Base-by-base conservation (phyloP, 1,139 yeast genomes). In the Sugiyamaella neomexicana region DNA sequence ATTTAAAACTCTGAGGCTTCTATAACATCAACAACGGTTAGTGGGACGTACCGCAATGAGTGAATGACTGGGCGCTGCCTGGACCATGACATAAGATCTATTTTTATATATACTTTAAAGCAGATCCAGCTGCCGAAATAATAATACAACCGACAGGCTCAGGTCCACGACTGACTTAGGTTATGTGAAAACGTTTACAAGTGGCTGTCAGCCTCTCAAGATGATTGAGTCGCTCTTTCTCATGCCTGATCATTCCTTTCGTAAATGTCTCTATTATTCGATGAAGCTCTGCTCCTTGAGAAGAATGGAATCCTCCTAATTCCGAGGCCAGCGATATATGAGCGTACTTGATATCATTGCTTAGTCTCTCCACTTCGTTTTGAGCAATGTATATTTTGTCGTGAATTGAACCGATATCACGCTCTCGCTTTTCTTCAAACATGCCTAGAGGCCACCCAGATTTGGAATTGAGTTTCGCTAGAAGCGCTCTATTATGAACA, bases 241-340 rank as follows among this genome's bases (percentile, higher is more conserved):
- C 66, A 43, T 64, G 56, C 47, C 62, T 63, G 23, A 74, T 60
- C 57, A 65, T 64, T 34, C 58, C 60, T 17, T 47, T 53, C 0
- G 71, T 62, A 55, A 65, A 68, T 36, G 62, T 62, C 47, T 61
- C 60, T 25, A 77, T 62, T 7, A 70, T 57, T 13, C 65, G 58
- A 23, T 60, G 52, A 29, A 72, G 50, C 54, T 70, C 74, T 5
- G 62, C 56, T 54, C 66, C 70, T 48, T 72, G 75, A 17, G 62
- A 59, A 9, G 60, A 60, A 54, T 70, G 69, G 53, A 72, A 72
- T 2, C 72, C 65, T 6, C 75, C 75, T 5, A 74, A 65, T 57
- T 74, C 77, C 5, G 68, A 63, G 0, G 77, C 77, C 6, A 73
- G 60, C 1, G 68, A 59, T 16, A 65, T 65, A 55, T 74, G 77